Conservation (phyloP, 768 basidiomycete genomes). For the Kwoniella dendrophila region DNA sequence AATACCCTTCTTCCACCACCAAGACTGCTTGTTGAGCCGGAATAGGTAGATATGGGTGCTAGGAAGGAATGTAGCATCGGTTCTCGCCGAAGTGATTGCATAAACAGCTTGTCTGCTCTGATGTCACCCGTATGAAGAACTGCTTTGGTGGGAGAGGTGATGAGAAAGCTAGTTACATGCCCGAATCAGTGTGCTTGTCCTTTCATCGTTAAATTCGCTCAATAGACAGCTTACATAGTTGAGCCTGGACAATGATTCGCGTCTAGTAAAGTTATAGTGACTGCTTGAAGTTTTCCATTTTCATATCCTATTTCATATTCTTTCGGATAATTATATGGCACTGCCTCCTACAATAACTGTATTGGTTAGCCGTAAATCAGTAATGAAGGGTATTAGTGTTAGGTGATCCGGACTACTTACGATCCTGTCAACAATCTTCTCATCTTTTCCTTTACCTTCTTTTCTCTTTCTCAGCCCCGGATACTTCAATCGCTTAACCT, state of each 20-base stretch:
- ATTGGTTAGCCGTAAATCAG: not conserved
- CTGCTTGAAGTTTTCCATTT: constrained; percentile 59
- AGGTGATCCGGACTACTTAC: constrained; percentile 20
- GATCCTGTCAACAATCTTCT: constrained; percentile 42
- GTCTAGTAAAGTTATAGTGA: constrained; percentile 78
- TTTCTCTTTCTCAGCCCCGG: constrained; percentile 22
- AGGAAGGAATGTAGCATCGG: constrained; percentile 75
- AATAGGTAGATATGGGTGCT: constrained; percentile 43
- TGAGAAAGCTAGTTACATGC: constrained; percentile 69
- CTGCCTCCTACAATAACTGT: constrained; percentile 25
- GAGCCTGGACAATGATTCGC: constrained; percentile 96
- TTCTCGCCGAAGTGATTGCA: constrained; percentile 69
- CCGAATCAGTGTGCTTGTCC: not conserved
- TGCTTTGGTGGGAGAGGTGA: constrained; percentile 65
- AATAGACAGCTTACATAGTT: constrained; percentile 68
- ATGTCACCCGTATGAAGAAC: constrained; percentile 93
- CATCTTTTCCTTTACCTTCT: constrained; percentile 27
- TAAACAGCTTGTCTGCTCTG: constrained; percentile 79
- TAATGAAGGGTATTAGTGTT: not conserved
- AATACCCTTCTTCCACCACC: constrained; percentile 56
- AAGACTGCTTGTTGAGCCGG: constrained; percentile 20
- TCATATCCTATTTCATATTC: constrained; percentile 61
- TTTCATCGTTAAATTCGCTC: not conserved
- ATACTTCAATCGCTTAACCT: constrained; percentile 27
- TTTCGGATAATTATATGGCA: constrained; percentile 62